These are phyloP conservation scores for Clarireedia monteithiana DNA, from an alignment of 2,329 filamentous ascomycete species.

Conservation along the genomic window DNA sequence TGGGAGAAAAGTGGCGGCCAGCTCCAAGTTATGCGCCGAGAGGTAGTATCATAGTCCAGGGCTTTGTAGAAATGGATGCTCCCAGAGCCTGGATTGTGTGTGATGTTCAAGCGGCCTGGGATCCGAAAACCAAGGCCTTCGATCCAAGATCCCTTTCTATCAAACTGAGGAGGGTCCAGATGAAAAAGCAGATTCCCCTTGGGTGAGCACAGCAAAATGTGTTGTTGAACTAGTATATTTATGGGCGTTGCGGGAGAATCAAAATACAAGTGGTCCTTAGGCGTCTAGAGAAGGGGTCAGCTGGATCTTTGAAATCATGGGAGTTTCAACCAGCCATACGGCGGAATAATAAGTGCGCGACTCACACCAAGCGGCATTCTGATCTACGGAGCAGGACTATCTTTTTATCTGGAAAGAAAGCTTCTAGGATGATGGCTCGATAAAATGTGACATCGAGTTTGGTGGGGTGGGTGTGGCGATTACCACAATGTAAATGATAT, in stretches of 20 bases:
- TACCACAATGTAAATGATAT: neutral
- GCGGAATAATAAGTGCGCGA: too few relatives aligned
- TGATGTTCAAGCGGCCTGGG: constrained; percentile 46
- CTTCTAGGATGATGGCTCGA: too few relatives aligned
- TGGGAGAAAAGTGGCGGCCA: constrained; percentile 37
- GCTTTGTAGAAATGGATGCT: constrained; percentile 45
- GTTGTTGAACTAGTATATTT: neutral
- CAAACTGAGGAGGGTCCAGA: constrained; percentile 37
- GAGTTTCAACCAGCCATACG: too few relatives aligned
- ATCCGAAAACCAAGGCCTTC: constrained; percentile 42
- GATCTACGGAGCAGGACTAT: too few relatives aligned
- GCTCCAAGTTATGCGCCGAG: constrained; percentile 37
- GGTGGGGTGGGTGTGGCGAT: neutral
- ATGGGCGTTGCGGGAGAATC: too few relatives aligned
- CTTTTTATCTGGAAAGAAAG: too few relatives aligned
- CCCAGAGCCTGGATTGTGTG: constrained; percentile 40
- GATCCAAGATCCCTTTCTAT: constrained; percentile 31
- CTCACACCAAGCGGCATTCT: too few relatives aligned
- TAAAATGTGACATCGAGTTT: too few relatives aligned
- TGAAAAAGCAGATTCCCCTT: constrained; percentile 32
- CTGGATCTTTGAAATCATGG: too few relatives aligned
- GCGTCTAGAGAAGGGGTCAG: too few relatives aligned
- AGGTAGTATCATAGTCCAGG: constrained; percentile 45
- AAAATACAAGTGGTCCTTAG: too few relatives aligned
- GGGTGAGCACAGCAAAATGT: neutral